Evolutionary conservation across 805 yeast species (phyloP).

Genomic region (Suhomyces sp.): DNA sequence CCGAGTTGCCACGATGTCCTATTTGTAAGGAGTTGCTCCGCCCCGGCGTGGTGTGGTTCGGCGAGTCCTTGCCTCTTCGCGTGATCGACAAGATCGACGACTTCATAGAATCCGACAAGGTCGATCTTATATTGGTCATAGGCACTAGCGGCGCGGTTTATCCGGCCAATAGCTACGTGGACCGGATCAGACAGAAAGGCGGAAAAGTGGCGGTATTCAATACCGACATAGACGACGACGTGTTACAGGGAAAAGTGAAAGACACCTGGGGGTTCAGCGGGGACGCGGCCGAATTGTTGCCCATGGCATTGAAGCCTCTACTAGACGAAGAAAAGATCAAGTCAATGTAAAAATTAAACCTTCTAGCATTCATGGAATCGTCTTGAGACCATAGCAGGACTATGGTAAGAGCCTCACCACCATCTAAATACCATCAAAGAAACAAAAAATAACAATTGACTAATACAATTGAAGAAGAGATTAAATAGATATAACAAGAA

Average conservation of each 20-base stretch:
- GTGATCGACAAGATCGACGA: conserved; percentile 67
- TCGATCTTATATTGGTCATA: conserved; percentile 75
- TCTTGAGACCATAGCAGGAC: neutral
- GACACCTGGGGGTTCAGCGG: conserved; percentile 72
- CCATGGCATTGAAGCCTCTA: conserved; percentile 59
- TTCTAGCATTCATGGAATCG: too few relatives aligned
- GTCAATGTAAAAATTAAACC: neutral
- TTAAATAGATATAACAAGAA: neutral
- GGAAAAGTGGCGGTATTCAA: conserved; percentile 85
- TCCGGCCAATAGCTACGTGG: conserved; percentile 92
- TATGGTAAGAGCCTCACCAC: neutral
- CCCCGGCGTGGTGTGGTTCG: conserved; percentile 95
- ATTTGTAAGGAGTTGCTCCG: conserved; percentile 63
- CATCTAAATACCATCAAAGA: neutral
- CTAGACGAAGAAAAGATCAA: conserved; percentile 13
- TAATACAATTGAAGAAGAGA: neutral
- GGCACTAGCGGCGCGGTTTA: conserved; percentile 86
- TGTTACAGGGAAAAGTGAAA: conserved; percentile 38
- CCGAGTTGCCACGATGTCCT: conserved; percentile 74
- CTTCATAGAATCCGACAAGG: conserved; percentile 52
- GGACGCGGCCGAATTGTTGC: conserved; percentile 72
- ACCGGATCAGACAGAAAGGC: conserved; percentile 65
- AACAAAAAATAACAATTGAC: neutral
- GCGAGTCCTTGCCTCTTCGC: conserved; percentile 74
- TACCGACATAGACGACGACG: conserved; percentile 54